Base-by-base conservation (phyloP, 257 asterid genomes). In the Verbascum thapsus region DNA sequence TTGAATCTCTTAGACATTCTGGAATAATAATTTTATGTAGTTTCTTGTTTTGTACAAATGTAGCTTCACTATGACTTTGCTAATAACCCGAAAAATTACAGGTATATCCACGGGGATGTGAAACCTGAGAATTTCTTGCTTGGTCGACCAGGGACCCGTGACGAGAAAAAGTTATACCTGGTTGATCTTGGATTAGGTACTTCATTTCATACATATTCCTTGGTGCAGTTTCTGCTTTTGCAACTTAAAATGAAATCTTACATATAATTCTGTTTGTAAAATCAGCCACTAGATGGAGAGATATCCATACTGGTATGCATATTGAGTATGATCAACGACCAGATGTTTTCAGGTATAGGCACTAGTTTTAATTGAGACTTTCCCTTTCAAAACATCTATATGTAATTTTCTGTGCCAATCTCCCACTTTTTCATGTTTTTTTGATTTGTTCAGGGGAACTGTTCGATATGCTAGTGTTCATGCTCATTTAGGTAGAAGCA, bases 381-480 rank as follows among this genome's bases (percentile, higher is more conserved):
- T 49, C 43, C 12, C 20, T 1, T 16, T 48, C 15, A 3, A n/a
- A 3, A 17, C 37, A 26, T 41, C 26, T 30, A 53, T 3, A 10
- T 26, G 19, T 49, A 16, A 35, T 40, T 37, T 37, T 32, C 13
- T 42, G 44, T 64, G 35, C 17, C 32, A 3, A 43, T 40, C 7
- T 39, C 61, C 9, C 18, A 35, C 61, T 65, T 48, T 47, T 65
- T 23, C 40, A 23, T 39, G 58, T n/a, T n/a, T 42, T 7, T 54
- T 75, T 68, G 44, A 42, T 65, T 39, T 77, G 75, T 58, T 57
- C 88, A 90, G 97, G 82, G 96, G 97, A 62, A 87, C 97, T 38
- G 89, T 87, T 56, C 89, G 96, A n/a, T 90, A 90, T 56, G 96
- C 97, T 23, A 83, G 96, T 61, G 97, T 71, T 40, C 97, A 90